Evolutionary conservation across 1,139 yeast species (phyloP).

Genomic region (Yamadazyma siamensis): DNA sequence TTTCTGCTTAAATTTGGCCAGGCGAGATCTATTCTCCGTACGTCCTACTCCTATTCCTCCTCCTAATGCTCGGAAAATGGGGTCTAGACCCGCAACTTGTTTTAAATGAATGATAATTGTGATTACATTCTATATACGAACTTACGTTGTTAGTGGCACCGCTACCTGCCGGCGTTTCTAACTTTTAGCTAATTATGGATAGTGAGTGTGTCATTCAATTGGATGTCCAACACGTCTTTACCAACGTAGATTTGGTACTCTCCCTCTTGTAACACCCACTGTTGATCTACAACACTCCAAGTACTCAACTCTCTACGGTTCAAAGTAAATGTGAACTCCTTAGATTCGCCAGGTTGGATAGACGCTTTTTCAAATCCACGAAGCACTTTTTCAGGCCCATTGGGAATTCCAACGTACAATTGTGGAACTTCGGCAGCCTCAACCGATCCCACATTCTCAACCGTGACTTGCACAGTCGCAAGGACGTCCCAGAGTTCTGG

Average conservation of each 20-base stretch:
- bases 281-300: slow-evolving; percentile 15
- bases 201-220: no score
- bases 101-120: no score
- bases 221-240: slow-evolving; percentile 7
- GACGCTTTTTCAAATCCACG: slow-evolving; percentile 16
- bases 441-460: slow-evolving; percentile 1
- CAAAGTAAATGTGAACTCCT: slow-evolving; percentile 10
- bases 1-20: no score
- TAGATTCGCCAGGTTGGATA: slow-evolving; percentile 7
- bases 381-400: slow-evolving; percentile 14
- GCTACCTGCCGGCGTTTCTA: no score
- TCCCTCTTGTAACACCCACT: slow-evolving; percentile 17
- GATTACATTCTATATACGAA: no score
- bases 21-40: no score
- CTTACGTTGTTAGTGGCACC: no score
- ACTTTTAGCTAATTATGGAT: no score
- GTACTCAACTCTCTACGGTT: slow-evolving; percentile 15
- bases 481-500: slow-evolving; percentile 1
- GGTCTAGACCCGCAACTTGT: no score
- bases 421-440: slow-evolving; percentile 4
- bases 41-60: no score
- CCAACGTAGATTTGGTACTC: slow-evolving; percentile 13
- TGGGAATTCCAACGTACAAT: slow-evolving; percentile 2
- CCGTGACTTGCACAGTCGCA: slow-evolving; percentile 1
- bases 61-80: no score